Conservation (phyloP, 148 eudicot genomes). For the Fagopyrum homotropicum region DNA sequence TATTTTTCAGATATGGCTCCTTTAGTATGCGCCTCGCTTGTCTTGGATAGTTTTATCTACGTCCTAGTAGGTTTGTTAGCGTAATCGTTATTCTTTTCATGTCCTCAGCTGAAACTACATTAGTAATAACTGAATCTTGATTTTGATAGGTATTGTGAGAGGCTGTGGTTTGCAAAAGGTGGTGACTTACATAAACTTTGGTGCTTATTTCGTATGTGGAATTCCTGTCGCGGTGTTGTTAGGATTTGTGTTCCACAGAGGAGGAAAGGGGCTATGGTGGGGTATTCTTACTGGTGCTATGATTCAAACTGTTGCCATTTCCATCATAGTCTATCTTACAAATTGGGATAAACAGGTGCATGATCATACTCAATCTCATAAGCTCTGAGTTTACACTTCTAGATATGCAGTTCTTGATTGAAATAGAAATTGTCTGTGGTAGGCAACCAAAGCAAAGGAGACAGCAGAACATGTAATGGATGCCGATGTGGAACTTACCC, state of each 20-base stretch:
- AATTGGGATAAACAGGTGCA: constrained; percentile 4
- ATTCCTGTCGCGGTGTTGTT: constrained; percentile 37
- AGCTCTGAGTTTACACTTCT: not conserved
- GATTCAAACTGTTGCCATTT: not conserved
- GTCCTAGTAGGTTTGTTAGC: not conserved
- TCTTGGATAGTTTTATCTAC: not conserved
- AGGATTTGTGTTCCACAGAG: constrained; percentile 48
- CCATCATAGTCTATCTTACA: not conserved
- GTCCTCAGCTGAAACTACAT: not conserved
- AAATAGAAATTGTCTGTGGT: not conserved
- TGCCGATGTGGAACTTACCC: not conserved
- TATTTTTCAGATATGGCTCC: constrained; percentile 3
- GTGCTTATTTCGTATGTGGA: constrained; percentile 59
- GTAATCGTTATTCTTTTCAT: not conserved
- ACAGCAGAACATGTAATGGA: not conserved
- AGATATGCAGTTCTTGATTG: not conserved
- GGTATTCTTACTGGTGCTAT: not conserved
- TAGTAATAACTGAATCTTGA: not conserved
- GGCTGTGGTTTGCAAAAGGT: constrained; percentile 69
- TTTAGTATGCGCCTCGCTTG: not conserved
- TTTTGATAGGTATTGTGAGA: constrained; percentile 40
- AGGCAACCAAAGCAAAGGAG: constrained; percentile 2
- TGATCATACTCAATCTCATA: not conserved
- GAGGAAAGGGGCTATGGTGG: constrained; percentile 30
- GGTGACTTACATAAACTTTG: constrained; percentile 53